phyloP scores from a whole-genome alignment of 352 stramenopile genomes.

The Hyphochytrium catenoides region DNA sequence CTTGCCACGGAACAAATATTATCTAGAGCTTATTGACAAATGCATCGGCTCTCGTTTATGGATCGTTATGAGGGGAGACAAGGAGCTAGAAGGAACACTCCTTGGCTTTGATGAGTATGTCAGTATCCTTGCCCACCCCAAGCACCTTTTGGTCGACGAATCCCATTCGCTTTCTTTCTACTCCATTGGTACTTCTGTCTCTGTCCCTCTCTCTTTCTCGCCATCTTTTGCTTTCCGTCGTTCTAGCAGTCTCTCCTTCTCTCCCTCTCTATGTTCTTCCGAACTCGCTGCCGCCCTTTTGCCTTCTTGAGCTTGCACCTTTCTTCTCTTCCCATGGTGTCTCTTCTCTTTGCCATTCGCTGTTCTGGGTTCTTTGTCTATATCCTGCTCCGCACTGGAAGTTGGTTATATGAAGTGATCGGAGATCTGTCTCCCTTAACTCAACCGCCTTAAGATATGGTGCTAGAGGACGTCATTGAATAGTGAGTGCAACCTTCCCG shows the following conservation, averaged over 20 bases:
- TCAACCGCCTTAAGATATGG: constrained; percentile 57
- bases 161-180: too few relatives aligned
- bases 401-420: neutral
- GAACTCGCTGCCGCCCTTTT: too few relatives aligned
- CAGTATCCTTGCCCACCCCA: constrained; percentile 49
- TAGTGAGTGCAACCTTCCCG: constrained; percentile 30
- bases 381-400: neutral
- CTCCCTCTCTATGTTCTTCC: too few relatives aligned
- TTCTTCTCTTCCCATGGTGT: neutral
- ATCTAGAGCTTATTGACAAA: constrained; percentile 94
- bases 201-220: too few relatives aligned
- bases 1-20: too few relatives aligned
- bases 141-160: too few relatives aligned
- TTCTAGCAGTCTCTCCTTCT: too few relatives aligned
- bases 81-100: constrained; percentile 82
- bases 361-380: neutral
- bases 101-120: constrained; percentile 89
- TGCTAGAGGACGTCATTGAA: constrained; percentile 82
- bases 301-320: neutral
- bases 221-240: too few relatives aligned
- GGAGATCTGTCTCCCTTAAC: too few relatives aligned
- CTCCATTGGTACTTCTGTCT: too few relatives aligned
- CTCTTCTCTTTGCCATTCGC: neutral
- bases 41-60: constrained; percentile 94
- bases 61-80: constrained; percentile 97